Evolutionary conservation across 2,329 filamentous ascomycete genomes (phyloP), one percentile per base, ranked within the genome.

Genomic region (Cercospora citrullina): DNA sequence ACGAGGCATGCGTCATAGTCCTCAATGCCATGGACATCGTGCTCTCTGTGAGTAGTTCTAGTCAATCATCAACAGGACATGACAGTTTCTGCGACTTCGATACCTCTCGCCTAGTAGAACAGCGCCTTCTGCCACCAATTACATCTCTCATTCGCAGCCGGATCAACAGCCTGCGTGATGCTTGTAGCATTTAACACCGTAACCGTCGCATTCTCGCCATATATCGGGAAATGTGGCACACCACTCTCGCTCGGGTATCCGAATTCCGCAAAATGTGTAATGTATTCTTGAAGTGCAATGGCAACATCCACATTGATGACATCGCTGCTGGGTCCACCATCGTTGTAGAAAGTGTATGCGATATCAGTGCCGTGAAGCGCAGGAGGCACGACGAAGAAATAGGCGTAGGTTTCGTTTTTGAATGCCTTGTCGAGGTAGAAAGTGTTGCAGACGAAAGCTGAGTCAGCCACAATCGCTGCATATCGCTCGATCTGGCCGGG

Each of bases 281-380:
- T 81, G 70, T 81, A 84, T 16, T 83, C 76, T 72, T 84, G 82
- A 73, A 84, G 71, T 28, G 80, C 80, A 42, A 81, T 69, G 0
- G 82, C 83, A 9, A 82, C 28, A 16, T 61, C 18, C 14, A 60
- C 60, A 1, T 69, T 55, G 2, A 69, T 70, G 16, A 66, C 64
- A 18, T 14, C n/a, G 14, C 14, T 21, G 16, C n/a, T 48, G 12
- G 39, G 36, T 6, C 42, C 57, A 4, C 69, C 72, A 16, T 72
- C 72, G 60, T 83, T 81, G 78, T 82, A 88, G 77, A 84, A 87
- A 0, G 84, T 85, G 72, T 86, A 87, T 0, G 80, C 68, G 4
- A 86, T 71, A 70, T 88, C 87, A 60, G 81, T 75, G 18, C 82
- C 85, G 72, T 89, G 87, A 30, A 86, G 78, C 4, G 80, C 85